Percentiles rank a stretch among this genome's conserved stretches.
These are phyloP conservation scores for Pythium chondricola DNA, from an alignment of 352 stramenopile genomes.

Conservation along the genomic window DNA sequence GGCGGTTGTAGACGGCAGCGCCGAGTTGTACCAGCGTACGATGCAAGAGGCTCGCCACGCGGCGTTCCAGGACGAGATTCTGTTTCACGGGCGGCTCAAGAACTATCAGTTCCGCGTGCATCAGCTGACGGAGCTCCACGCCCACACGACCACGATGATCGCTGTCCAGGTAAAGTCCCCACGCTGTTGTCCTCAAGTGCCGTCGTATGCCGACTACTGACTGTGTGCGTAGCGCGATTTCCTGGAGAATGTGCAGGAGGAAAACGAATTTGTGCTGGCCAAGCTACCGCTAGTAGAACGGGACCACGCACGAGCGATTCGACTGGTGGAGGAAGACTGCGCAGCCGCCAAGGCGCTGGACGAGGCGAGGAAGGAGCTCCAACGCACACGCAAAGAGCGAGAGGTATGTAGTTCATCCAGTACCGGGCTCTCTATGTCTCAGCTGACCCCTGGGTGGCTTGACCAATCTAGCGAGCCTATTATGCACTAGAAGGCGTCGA, in stretches of 20 bases:
- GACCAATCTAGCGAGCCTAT: slow-evolving; percentile 34
- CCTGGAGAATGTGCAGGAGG: slow-evolving; percentile 31
- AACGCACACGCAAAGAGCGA: slow-evolving; percentile 29
- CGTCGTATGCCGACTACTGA: too few relatives aligned
- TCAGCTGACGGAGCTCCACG: slow-evolving; percentile 40
- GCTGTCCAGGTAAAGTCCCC: slow-evolving; percentile 36
- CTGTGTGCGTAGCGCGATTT: slow-evolving; percentile 54
- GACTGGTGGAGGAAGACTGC: slow-evolving; percentile 39
- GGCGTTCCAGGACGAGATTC: slow-evolving; percentile 50
- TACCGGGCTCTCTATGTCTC: not conserved
- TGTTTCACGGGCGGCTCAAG: slow-evolving; percentile 58
- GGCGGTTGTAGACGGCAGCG: slow-evolving; percentile 21
- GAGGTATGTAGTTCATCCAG: slow-evolving; percentile 23
- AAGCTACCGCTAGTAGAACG: slow-evolving; percentile 53
- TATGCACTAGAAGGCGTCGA: slow-evolving; percentile 61
- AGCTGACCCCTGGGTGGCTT: too few relatives aligned
- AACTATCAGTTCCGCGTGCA: slow-evolving; percentile 65
- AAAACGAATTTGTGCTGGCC: slow-evolving; percentile 41
- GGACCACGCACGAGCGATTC: slow-evolving; percentile 39
- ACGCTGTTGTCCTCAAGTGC: not conserved
- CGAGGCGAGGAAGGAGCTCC: slow-evolving; percentile 22
- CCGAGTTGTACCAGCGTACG: slow-evolving; percentile 42
- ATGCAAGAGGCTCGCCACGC: slow-evolving; percentile 49
- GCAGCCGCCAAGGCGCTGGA: slow-evolving; percentile 22
- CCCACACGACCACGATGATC: slow-evolving; percentile 32